These are phyloP conservation scores for Metschnikowia dekortorum DNA, from an alignment of 805 yeast genomes.

Conservation along the genomic window DNA sequence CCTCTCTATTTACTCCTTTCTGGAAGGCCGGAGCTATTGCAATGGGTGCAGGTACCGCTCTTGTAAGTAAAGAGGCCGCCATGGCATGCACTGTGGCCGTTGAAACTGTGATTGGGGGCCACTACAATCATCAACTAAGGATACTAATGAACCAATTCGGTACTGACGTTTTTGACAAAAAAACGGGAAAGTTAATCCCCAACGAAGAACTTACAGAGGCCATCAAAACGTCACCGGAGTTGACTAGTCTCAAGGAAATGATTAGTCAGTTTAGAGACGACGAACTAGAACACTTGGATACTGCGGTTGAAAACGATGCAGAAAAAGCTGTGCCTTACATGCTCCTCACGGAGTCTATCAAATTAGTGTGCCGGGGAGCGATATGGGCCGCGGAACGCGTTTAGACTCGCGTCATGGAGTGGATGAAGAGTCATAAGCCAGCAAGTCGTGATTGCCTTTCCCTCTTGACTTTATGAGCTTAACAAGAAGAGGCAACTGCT, in stretches of 20 bases:
- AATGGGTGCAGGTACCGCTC: slow-evolving; percentile 82
- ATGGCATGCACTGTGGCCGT: slow-evolving; percentile 99
- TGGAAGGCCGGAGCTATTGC: slow-evolving; percentile 91
- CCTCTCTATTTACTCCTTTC: slow-evolving; percentile 83
- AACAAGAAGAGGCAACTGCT: not conserved
- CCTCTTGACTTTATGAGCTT: not conserved
- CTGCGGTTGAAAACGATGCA: slow-evolving; percentile 89
- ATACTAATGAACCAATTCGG: slow-evolving; percentile 65
- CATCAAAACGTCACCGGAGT: slow-evolving; percentile 46
- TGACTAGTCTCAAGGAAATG: slow-evolving; percentile 51
- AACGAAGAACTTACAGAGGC: slow-evolving; percentile 21
- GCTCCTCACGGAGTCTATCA: slow-evolving; percentile 82
- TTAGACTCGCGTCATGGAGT: slow-evolving; percentile 24
- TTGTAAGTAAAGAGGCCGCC: slow-evolving; percentile 89
- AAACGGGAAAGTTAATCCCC: slow-evolving; percentile 26
- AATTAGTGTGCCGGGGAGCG: slow-evolving; percentile 78
- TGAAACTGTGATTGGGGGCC: slow-evolving; percentile 96
- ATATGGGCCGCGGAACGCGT: slow-evolving; percentile 87
- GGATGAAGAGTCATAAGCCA: not conserved
- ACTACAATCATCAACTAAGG: slow-evolving; percentile 86
- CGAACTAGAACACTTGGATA: slow-evolving; percentile 90
- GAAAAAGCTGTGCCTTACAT: slow-evolving; percentile 90
- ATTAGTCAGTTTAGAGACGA: slow-evolving; percentile 85
- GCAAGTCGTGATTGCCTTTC: not conserved
- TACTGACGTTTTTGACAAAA: slow-evolving; percentile 36